Conservation (phyloP, 2,329 filamentous ascomycete species). For the Cercospora sesami region DNA sequence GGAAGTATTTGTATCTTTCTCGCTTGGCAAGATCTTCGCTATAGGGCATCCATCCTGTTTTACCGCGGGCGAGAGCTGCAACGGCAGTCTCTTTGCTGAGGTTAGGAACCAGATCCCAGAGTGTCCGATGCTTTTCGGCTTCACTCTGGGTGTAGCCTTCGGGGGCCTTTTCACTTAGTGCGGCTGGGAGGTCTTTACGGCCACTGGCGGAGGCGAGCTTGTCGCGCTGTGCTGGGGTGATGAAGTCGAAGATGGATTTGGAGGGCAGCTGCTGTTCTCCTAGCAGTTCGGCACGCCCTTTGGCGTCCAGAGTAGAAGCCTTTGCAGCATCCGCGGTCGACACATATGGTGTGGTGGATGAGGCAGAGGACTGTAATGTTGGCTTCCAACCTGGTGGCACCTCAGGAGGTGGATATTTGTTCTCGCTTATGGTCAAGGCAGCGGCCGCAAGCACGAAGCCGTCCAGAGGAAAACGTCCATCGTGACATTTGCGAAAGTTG, state of each 20-base stretch:
- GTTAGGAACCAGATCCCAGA: constrained; percentile 51
- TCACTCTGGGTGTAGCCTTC: constrained; percentile 63
- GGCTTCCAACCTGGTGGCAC: constrained; percentile 75
- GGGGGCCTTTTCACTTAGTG: constrained; percentile 69
- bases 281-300: constrained; percentile 72
- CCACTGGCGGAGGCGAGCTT: constrained; percentile 75
- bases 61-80: constrained; percentile 50
- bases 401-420: constrained; percentile 63
- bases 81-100: constrained; percentile 47
- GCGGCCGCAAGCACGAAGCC: constrained; percentile 71
- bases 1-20: constrained; percentile 74
- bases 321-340: constrained; percentile 78
- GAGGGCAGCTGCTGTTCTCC: constrained; percentile 80
- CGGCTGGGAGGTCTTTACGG: constrained; percentile 73
- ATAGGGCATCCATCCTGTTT: constrained; percentile 75
- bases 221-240: constrained; percentile 75
- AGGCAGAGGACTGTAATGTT: constrained; percentile 41
- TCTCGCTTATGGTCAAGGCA: constrained; percentile 46
- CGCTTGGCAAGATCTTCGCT: constrained; percentile 78
- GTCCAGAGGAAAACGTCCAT: constrained; percentile 75
- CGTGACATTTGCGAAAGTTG: constrained; percentile 70
- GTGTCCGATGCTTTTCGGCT: constrained; percentile 60
- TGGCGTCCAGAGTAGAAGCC: constrained; percentile 71
- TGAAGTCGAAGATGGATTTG: constrained; percentile 94
- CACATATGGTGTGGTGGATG: constrained; percentile 48